These are phyloP conservation scores for Plasmodium chabaudi DNA, from an alignment of 169 alveolate genomes.

Conservation along the genomic window DNA sequence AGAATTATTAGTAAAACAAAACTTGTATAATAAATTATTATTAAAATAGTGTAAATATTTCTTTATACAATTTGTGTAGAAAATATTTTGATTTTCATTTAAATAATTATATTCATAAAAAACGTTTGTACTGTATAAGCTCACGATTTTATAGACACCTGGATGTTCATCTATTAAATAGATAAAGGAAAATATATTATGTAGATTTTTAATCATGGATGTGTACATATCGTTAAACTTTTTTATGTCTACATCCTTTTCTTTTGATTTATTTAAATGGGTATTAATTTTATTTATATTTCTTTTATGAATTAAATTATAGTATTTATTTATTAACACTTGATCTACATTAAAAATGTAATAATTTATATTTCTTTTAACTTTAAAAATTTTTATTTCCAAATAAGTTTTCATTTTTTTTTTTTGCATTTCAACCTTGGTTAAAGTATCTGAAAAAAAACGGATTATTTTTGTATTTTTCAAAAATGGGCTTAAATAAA, in stretches of 20 bases:
- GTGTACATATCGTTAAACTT: slow-evolving; percentile 27
- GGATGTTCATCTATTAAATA: slow-evolving; percentile 4
- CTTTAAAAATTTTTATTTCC: not conserved
- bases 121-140: not conserved
- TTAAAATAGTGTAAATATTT: slow-evolving; percentile 24
- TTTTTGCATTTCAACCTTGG: not conserved
- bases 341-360: slow-evolving; percentile 37
- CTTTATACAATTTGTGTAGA: slow-evolving; percentile 18
- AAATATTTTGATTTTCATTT: slow-evolving; percentile 51
- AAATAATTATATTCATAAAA: slow-evolving; percentile 55
- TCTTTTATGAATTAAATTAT: slow-evolving; percentile 18
- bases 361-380: slow-evolving; percentile 39
- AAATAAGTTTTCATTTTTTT: slow-evolving; percentile 1
- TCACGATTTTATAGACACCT: slow-evolving; percentile 20
- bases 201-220: slow-evolving; percentile 29
- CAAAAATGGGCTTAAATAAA: too few species aligned
- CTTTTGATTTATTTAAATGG: slow-evolving; percentile 16
- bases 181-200: slow-evolving; percentile 42
- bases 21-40: not conserved
- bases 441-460: not conserved
- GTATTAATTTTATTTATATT: slow-evolving; percentile 26
- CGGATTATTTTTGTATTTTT: too few species aligned
- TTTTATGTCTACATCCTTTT: slow-evolving; percentile 23
- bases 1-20: not conserved
- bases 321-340: slow-evolving; percentile 25